Evolutionary conservation across 805 yeast species (phyloP).

Genomic region (Monosporozyma solicola): DNA sequence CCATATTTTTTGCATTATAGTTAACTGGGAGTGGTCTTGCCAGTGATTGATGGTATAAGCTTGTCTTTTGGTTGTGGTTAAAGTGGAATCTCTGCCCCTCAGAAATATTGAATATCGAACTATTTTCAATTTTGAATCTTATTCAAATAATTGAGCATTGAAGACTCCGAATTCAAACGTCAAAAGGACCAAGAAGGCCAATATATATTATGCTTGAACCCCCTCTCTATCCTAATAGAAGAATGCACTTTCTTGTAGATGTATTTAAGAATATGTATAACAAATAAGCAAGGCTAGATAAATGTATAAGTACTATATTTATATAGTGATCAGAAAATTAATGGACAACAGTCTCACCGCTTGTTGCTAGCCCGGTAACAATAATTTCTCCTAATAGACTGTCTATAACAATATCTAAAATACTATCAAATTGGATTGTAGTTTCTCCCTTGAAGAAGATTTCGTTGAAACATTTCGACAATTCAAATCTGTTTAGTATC

Average conservation of each 20-base stretch:
- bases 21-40: not conserved
- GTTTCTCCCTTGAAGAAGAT: conserved; percentile 36
- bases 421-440: conserved; percentile 14
- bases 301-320: not conserved
- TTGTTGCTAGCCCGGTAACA: conserved; percentile 19
- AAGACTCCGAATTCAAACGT: not conserved
- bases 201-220: too few relatives aligned
- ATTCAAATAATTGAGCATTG: not conserved
- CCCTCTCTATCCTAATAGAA: too few relatives aligned
- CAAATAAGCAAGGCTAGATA: not conserved
- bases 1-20: not conserved
- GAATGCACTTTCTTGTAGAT: not conserved
- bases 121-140: not conserved
- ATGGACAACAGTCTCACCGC: conserved; percentile 20
- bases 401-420: conserved; percentile 18
- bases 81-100: not conserved
- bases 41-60: not conserved
- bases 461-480: conserved; percentile 37
- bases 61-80: not conserved
- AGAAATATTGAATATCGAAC: not conserved
- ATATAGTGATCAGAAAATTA: not conserved
- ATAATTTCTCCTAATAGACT: conserved; percentile 24
- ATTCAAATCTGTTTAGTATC: conserved; percentile 34
- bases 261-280: not conserved
- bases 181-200: not conserved